A percentile compares a stretch with the other conserved stretches of the same genome.
phyloP scores from a whole-genome alignment of 805 yeast species.

The Yarrowia yakushimensis region DNA sequence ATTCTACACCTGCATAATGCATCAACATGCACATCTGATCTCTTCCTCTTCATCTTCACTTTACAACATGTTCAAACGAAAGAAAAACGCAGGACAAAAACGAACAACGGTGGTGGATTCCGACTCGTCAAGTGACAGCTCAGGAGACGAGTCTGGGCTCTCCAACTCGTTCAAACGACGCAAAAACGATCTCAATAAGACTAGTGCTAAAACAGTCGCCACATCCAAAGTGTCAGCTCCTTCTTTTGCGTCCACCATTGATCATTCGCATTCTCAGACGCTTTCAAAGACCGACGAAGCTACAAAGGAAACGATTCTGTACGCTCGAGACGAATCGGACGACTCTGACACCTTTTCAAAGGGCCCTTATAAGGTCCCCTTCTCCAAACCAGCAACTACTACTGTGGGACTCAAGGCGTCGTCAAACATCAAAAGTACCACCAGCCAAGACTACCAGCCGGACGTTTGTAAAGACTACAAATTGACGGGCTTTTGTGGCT shows the following conservation, averaged over 20 bases:
- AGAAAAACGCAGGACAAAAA: not conserved
- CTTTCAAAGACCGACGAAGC: not conserved
- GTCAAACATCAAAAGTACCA: constrained; percentile 56
- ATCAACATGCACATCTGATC: not conserved
- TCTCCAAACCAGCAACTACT: not conserved
- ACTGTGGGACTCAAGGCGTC: constrained; percentile 43
- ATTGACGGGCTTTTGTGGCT: constrained; percentile 93
- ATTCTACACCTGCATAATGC: not conserved
- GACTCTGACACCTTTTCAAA: not conserved
- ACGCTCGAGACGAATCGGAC: not conserved
- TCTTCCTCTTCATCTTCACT: not conserved
- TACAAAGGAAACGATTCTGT: constrained; percentile 7
- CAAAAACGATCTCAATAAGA: not conserved
- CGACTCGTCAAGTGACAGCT: not conserved
- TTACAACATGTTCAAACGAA: not conserved
- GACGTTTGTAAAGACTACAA: constrained; percentile 91
- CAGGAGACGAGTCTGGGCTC: not conserved
- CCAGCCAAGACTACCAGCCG: constrained; percentile 80
- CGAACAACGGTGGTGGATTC: not conserved
- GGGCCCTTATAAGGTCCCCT: constrained; percentile 9
- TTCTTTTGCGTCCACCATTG: not conserved
- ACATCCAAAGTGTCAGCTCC: not conserved
- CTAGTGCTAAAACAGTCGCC: too few relatives aligned
- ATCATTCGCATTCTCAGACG: not conserved
- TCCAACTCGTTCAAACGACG: not conserved